Evolutionary conservation across 2,329 filamentous ascomycete genomes (phyloP), one percentile per base, ranked within the genome.

Genomic region (Calonectria crousiana): DNA sequence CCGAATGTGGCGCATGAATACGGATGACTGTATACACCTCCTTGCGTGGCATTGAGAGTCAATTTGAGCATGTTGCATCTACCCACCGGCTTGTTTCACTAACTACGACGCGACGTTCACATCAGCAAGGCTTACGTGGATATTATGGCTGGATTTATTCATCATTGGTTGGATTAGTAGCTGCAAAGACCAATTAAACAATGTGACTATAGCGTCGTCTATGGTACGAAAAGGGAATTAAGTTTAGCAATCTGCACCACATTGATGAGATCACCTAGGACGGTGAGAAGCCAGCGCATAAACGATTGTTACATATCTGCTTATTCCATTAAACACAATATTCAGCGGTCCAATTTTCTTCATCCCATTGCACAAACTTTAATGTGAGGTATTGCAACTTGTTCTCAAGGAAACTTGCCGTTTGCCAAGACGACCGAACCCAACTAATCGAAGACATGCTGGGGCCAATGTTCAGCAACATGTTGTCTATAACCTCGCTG

Each of bases 31-130:
- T 36, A 60, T 34, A 32, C 20, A 23, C 13, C n/a, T 3, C 34
- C 9, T 41, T 60, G 8, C 23, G 56, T 23, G 34, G n/a, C 36
- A 18, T 38, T 36, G 16, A 10, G 56, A 60, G 56, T 41, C 3
- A 41, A n/a, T 60, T 60, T 60, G 56, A 60, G 56, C 56, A 60
- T 38, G 34, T 60, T 60, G n/a, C n/a, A 60, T 60, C 32, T 38
- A 13, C 13, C 5, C n/a, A 28, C 14, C 16, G 32, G 16, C 23
- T 28, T 41, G 34, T 41, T 60, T 60, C 56, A 60, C 34, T 1
- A 60, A 38, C 13, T 26, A 3, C 20, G 13, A 13, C 1, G n/a
- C n/a, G n/a, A 16, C 3, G 56, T 28, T 41, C 56, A 20, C 34
- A 23, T 14, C 34, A 5, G 34, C 10, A 36, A 26, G 2, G 20